Evolutionary conservation across 371 early-diverging fungal species (phyloP).

Genomic region (Rhizomucor pusillus): DNA sequence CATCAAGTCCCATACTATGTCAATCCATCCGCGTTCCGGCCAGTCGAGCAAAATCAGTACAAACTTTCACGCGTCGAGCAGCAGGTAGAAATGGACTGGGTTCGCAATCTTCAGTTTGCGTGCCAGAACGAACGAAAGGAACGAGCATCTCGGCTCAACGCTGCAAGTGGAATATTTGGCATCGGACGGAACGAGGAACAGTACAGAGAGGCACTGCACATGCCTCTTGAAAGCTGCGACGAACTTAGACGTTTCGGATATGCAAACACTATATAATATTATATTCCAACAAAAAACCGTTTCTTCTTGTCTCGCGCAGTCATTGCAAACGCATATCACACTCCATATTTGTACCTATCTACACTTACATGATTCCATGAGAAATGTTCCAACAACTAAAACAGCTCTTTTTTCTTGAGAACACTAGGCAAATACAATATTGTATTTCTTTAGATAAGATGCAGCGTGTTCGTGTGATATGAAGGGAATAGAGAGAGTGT

Average conservation of each 20-base stretch:
- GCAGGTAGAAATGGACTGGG: slow-evolving; percentile 40
- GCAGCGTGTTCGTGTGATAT: too few species aligned
- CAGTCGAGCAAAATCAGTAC: slow-evolving; percentile 22
- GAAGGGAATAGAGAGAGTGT: too few species aligned
- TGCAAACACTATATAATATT: too few species aligned
- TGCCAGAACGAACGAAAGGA: slow-evolving; percentile 36
- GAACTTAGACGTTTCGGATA: slow-evolving; percentile 36
- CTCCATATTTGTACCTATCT: too few species aligned
- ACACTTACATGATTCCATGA: too few species aligned
- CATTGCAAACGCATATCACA: too few species aligned
- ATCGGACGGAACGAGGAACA: slow-evolving; percentile 36
- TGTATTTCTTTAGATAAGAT: too few species aligned
- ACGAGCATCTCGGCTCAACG: slow-evolving; percentile 22
- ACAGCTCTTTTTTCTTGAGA: too few species aligned
- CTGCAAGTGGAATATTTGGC: slow-evolving; percentile 36
- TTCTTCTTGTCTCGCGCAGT: too few species aligned
- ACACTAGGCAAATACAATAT: too few species aligned
- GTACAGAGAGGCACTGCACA: slow-evolving; percentile 36
- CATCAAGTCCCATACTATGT: slow-evolving; percentile 46
- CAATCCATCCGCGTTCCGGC: slow-evolving; percentile 32
- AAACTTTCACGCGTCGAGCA: slow-evolving; percentile 38
- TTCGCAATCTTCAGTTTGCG: slow-evolving; percentile 29
- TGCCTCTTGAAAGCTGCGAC: slow-evolving; percentile 35
- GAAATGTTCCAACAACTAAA: too few species aligned
- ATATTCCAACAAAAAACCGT: too few species aligned